phyloP scores from a whole-genome alignment of 306 rosid genomes.

The Quercus variabilis region DNA sequence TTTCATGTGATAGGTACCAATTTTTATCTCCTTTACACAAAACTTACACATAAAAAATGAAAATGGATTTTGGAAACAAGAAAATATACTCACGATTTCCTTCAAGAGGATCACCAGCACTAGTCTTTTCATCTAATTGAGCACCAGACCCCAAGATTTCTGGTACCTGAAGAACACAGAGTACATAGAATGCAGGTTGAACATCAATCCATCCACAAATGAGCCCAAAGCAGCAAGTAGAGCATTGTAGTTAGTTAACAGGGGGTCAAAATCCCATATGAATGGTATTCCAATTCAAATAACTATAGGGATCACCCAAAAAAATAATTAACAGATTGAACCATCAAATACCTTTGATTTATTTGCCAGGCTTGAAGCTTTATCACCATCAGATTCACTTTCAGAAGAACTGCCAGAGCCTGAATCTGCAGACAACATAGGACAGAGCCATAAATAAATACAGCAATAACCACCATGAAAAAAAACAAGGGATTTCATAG shows the following conservation, averaged over 20 bases:
- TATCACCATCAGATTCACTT: conserved; percentile 48
- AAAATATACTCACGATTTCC: conserved; percentile 62
- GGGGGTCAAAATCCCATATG: not conserved
- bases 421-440: conserved; percentile 35
- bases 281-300: not conserved
- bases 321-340: not conserved
- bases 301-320: not conserved
- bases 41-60: not conserved
- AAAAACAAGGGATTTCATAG: not conserved
- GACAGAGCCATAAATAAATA: not conserved
- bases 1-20: not conserved
- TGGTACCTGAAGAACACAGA: conserved; percentile 41
- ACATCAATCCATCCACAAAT: conserved; percentile 5
- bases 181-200: not conserved
- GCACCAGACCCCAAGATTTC: conserved; percentile 40
- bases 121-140: conserved; percentile 42
- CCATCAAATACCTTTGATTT: conserved; percentile 37
- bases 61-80: conserved; percentile 1
- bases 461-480: not conserved
- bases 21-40: not conserved
- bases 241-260: conserved; percentile 8
- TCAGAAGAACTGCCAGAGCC: conserved; percentile 61
- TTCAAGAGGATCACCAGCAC: conserved; percentile 41
- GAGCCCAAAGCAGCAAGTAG: conserved; percentile 21
- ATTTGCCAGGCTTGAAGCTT: conserved; percentile 42